Conservation (phyloP, 306 rosid species). For the Citrullus amarus region DNA sequence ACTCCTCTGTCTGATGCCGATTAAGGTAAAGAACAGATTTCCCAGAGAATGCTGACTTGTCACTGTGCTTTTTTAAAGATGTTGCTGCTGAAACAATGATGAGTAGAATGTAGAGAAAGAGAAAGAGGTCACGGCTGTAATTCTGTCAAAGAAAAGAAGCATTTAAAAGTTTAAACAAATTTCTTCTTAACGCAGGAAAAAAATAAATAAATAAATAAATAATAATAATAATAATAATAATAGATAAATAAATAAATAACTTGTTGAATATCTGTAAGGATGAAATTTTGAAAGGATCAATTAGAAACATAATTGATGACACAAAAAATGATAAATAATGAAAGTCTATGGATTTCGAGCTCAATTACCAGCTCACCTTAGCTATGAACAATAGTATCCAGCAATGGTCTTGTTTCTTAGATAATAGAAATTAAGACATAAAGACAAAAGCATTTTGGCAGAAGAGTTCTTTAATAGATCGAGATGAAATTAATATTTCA, state of each 20-base stretch:
- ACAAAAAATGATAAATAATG: background rate
- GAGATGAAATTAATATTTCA: background rate
- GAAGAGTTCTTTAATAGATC: background rate
- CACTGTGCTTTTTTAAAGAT: conserved; percentile 83
- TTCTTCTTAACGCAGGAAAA: background rate
- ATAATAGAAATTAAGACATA: background rate
- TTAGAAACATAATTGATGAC: background rate
- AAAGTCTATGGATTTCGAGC: background rate
- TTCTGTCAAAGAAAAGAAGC: conserved; percentile 34
- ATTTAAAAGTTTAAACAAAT: background rate
- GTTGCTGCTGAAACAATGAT: conserved; percentile 86
- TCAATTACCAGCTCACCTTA: background rate
- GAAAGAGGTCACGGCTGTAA: conserved; percentile 87
- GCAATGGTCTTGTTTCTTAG: background rate
- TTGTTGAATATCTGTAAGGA: background rate
- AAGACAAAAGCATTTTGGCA: background rate
- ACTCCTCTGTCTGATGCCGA: conserved; percentile 97
- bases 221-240: too few species aligned
- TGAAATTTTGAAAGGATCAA: background rate
- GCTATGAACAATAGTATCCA: background rate
- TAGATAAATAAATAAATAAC: background rate
- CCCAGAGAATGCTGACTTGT: conserved; percentile 68
- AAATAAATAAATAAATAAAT: background rate
- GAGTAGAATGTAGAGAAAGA: conserved; percentile 81
- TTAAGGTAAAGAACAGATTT: conserved; percentile 80